Conservation (phyloP, 768 basidiomycete species). For the Pseudohyphozyma bogoriensis region DNA sequence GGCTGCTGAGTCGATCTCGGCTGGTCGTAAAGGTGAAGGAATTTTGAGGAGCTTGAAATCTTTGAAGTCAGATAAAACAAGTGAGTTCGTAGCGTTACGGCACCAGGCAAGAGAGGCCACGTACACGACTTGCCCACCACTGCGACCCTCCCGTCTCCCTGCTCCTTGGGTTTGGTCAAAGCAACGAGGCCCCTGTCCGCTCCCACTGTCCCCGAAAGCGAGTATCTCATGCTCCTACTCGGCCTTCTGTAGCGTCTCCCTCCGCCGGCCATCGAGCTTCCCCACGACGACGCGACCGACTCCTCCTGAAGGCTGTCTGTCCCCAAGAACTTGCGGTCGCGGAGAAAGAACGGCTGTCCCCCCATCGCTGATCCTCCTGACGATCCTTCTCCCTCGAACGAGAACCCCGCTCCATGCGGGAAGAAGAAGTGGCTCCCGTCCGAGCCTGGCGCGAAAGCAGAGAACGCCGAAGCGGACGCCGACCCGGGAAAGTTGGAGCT, state of each 20-base stretch:
- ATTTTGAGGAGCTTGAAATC: slow-evolving; percentile 20
- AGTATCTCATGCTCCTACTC: slow-evolving; percentile 8
- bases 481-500: slow-evolving; percentile 11
- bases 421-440: slow-evolving; percentile 23
- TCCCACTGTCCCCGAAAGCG: neutral
- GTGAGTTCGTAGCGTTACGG: neutral
- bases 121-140: slow-evolving; percentile 22
- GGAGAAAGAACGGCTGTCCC: too few relatives aligned
- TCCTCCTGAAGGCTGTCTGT: neutral
- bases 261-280: neutral
- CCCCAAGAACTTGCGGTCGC: neutral
- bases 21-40: slow-evolving; percentile 2
- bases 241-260: slow-evolving; percentile 13
- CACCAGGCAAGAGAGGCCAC: neutral
- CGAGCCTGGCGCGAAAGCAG: too few relatives aligned
- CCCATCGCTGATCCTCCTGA: too few relatives aligned
- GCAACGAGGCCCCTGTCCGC: slow-evolving; percentile 21
- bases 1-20: neutral
- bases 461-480: slow-evolving; percentile 15
- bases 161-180: slow-evolving; percentile 18
- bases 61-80: neutral
- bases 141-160: slow-evolving; percentile 13
- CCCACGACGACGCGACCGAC: neutral
- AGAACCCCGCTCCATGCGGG: slow-evolving; percentile 16
- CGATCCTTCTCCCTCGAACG: slow-evolving; percentile 13